Conservation (phyloP, 331 rosid species). For the Quercus phellos region DNA sequence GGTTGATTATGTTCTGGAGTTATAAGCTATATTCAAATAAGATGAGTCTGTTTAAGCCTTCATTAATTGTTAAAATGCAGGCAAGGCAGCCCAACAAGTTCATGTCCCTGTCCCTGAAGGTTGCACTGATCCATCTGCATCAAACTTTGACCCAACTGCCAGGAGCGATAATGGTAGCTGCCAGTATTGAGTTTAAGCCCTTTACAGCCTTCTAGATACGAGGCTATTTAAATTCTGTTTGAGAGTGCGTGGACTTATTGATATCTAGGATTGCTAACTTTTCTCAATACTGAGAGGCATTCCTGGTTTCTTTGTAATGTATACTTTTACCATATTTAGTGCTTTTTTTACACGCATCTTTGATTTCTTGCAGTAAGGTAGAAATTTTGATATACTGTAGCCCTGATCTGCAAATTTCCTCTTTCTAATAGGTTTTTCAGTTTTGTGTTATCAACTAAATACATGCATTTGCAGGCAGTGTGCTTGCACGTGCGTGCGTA, state of each 20-base stretch:
- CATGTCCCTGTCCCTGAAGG: constrained; percentile 39
- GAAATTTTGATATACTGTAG: no score
- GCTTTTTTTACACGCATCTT: no score
- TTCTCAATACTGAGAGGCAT: neutral
- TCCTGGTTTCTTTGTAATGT: no score
- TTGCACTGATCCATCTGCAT: constrained; percentile 31
- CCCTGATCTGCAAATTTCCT: no score
- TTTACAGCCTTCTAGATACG: neutral
- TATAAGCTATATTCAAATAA: neutral
- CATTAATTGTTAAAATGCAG: constrained; percentile 8
- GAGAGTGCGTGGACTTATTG: no score
- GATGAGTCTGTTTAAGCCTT: neutral
- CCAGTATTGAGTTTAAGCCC: constrained; percentile 17
- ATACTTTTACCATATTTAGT: no score
- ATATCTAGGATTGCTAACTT: neutral
- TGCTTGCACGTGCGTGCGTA: no score
- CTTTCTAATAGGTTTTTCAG: no score
- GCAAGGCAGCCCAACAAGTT: constrained; percentile 39
- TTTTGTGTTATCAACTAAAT: no score
- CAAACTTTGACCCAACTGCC: constrained; percentile 39
- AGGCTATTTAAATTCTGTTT: neutral
- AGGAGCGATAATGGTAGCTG: constrained; percentile 38
- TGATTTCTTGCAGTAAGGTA: no score
- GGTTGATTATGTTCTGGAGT: neutral
- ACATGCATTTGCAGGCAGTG: no score